phyloP scores from a whole-genome alignment of 176 grass and related monocot species.

The Musa troglodytarum region DNA sequence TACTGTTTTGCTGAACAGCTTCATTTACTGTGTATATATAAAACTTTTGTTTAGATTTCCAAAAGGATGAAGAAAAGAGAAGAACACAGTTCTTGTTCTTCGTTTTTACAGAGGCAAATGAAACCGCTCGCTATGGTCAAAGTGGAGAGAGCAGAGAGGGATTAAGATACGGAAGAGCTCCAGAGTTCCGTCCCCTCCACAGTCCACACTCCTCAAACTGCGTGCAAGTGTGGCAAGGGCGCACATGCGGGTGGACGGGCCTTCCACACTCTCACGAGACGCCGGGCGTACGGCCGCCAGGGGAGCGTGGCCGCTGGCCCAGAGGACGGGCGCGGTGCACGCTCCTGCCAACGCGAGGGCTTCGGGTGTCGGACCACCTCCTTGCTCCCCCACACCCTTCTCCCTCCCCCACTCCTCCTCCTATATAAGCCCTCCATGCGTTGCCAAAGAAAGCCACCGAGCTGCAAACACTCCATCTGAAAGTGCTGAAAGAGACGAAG shows the following conservation, averaged over 20 bases:
- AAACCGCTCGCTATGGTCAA: neutral
- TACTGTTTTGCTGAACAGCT: neutral
- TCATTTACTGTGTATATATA: too few relatives aligned
- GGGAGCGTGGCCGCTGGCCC: neutral
- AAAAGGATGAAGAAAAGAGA: too few relatives aligned
- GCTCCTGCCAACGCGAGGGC: neutral
- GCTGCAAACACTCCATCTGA: neutral
- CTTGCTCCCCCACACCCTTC: neutral
- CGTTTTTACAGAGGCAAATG: neutral
- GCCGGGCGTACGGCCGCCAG: neutral
- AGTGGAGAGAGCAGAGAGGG: neutral
- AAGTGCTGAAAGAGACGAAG: neutral
- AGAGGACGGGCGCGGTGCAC: neutral
- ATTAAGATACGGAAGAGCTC: neutral
- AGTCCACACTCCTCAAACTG: neutral
- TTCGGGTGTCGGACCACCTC: neutral
- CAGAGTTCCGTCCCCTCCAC: neutral
- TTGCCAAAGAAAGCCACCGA: neutral
- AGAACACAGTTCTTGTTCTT: neutral
- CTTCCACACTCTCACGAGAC: neutral
- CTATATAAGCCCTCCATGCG: neutral
- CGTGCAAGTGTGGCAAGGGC: neutral
- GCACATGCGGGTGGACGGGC: neutral
- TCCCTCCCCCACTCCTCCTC: too few relatives aligned
- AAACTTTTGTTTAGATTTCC: too few relatives aligned